Evolutionary conservation across 2,329 filamentous ascomycete species (phyloP).

Genomic region (Exophiala calicioides): DNA sequence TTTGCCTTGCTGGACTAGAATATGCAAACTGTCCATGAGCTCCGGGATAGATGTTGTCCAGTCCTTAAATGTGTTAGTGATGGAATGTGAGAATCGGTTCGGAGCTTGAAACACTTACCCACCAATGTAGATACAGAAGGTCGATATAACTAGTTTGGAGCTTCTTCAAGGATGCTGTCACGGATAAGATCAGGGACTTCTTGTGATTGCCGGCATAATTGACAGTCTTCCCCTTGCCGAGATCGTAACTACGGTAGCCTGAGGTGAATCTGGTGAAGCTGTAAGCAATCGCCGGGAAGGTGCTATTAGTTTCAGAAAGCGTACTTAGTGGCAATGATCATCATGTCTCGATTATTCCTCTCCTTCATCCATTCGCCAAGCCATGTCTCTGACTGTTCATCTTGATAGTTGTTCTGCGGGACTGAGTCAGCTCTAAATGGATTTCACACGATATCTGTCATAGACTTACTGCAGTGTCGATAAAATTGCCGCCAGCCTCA

Average conservation of each 20-base stretch:
- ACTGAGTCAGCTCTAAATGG: conserved; percentile 71
- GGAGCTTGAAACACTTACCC: conserved; percentile 32
- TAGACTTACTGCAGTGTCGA: conserved; percentile 59
- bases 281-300: conserved; percentile 35
- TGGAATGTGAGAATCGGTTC: background rate
- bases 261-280: conserved; percentile 60
- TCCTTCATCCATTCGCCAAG: conserved; percentile 60
- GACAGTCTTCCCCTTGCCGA: conserved; percentile 40
- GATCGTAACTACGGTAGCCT: conserved; percentile 49
- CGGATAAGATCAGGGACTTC: conserved; percentile 45
- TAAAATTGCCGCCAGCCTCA: conserved; percentile 68
- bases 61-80: conserved; percentile 45
- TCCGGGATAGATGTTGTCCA: conserved; percentile 41
- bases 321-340: conserved; percentile 61
- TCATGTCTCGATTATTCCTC: conserved; percentile 49
- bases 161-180: conserved; percentile 49
- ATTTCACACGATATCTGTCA: too few relatives aligned
- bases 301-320: background rate
- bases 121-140: conserved; percentile 58
- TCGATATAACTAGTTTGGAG: conserved; percentile 57
- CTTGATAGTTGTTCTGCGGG: conserved; percentile 65
- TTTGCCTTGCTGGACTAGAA: conserved; percentile 42
- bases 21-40: conserved; percentile 44
- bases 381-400: conserved; percentile 64
- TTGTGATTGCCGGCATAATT: conserved; percentile 51